A percentile compares a stretch with the other conserved stretches of the same genome.
phyloP scores from a whole-genome alignment of 768 basidiomycete genomes.

The Cyathus striatus region DNA sequence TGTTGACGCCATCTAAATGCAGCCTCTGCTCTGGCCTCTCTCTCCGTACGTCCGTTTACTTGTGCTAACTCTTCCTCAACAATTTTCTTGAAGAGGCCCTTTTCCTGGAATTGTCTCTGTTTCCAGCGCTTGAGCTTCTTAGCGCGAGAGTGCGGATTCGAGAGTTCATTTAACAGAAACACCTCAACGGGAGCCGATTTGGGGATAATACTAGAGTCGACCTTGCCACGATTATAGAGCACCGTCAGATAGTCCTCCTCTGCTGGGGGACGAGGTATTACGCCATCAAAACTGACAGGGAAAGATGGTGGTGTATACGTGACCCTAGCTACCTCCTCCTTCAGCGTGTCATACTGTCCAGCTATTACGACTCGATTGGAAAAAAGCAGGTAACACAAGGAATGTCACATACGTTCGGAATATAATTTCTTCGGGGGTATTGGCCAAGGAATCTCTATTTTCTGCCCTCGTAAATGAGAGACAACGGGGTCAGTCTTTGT shows the following conservation, averaged over 20 bases:
- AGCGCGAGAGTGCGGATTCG: constrained; percentile 78
- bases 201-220: constrained; percentile 18
- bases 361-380: constrained; percentile 26
- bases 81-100: constrained; percentile 46
- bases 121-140: constrained; percentile 81
- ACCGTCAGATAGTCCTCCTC: constrained; percentile 56
- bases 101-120: constrained; percentile 40
- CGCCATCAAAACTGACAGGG: constrained; percentile 24
- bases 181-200: constrained; percentile 61
- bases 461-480: constrained; percentile 33
- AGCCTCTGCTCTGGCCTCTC: constrained; percentile 69
- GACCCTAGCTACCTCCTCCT: constrained; percentile 56
- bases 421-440: constrained; percentile 32
- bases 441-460: constrained; percentile 70
- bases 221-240: constrained; percentile 47
- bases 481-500: constrained; percentile 57
- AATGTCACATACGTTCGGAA: constrained; percentile 35
- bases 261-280: constrained; percentile 34
- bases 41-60: constrained; percentile 52
- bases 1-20: constrained; percentile 67
- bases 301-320: constrained; percentile 67
- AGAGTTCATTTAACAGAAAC: constrained; percentile 62
- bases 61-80: constrained; percentile 48
- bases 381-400: background rate
- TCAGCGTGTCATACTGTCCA: constrained; percentile 57